Conservation (phyloP, 1,284 basidiomycete species). For the Papiliotrema fonsecae region DNA sequence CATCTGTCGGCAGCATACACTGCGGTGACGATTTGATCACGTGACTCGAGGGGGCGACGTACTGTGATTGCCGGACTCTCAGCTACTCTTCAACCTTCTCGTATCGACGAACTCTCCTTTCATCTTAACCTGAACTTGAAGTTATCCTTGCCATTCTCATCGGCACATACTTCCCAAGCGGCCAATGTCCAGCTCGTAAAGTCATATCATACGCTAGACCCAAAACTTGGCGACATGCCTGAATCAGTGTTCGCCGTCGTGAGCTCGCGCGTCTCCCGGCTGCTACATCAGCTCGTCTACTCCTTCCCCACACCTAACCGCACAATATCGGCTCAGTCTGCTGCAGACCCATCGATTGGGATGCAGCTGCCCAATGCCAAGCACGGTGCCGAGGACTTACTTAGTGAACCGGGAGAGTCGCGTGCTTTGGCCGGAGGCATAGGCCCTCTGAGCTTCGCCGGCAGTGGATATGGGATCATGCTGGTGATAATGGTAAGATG, state of each 20-base stretch:
- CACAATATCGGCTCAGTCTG: not conserved
- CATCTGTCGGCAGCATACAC: too few relatives aligned
- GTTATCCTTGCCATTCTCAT: too few relatives aligned
- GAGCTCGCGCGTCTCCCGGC: constrained; percentile 22
- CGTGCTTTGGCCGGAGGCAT: constrained; percentile 31
- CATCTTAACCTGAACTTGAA: too few relatives aligned
- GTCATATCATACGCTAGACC: too few relatives aligned
- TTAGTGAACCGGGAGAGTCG: constrained; percentile 31
- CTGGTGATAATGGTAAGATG: constrained; percentile 40
- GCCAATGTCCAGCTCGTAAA: too few relatives aligned
- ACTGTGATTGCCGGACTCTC: too few relatives aligned
- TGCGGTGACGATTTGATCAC: too few relatives aligned
- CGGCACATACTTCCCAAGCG: too few relatives aligned
- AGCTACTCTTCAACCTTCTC: too few relatives aligned
- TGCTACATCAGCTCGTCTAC: constrained; percentile 38
- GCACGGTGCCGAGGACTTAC: constrained; percentile 8
- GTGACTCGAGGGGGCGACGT: too few relatives aligned
- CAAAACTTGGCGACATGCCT: not conserved
- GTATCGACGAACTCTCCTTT: too few relatives aligned
- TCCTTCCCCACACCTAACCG: constrained; percentile 30
- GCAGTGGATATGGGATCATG: constrained; percentile 40
- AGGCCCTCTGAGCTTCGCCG: constrained; percentile 35
- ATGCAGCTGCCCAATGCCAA: not conserved
- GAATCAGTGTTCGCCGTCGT: constrained; percentile 22
- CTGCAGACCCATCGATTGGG: not conserved